These are phyloP conservation scores for Suhomyces prunicola DNA, from an alignment of 805 yeast genomes.

Conservation along the genomic window DNA sequence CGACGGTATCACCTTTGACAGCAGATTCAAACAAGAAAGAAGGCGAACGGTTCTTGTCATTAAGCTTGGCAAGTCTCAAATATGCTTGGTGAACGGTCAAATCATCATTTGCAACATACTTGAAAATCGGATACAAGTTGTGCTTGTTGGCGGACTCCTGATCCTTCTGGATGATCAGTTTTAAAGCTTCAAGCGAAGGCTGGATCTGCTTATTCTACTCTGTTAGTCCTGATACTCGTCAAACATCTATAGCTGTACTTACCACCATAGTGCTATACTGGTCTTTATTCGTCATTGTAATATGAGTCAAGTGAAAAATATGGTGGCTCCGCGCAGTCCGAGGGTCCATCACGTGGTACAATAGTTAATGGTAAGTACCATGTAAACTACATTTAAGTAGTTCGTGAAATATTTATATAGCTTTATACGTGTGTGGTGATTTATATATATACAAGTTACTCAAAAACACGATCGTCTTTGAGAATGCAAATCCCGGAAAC, in stretches of 20 bases:
- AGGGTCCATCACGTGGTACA: neutral
- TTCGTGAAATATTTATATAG: neutral
- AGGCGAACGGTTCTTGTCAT: slow-evolving; percentile 48
- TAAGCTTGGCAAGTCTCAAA: slow-evolving; percentile 71
- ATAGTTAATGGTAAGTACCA: neutral
- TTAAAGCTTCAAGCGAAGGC: slow-evolving; percentile 34
- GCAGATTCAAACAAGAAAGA: slow-evolving; percentile 90
- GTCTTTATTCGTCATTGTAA: neutral
- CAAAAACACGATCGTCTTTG: slow-evolving; percentile 13
- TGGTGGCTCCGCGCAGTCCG: neutral
- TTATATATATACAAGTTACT: neutral
- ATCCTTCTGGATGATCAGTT: slow-evolving; percentile 19
- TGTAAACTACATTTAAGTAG: too few relatives aligned
- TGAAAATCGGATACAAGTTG: slow-evolving; percentile 79
- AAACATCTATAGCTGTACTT: neutral
- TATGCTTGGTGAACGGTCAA: slow-evolving; percentile 90
- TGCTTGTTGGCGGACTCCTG: slow-evolving; percentile 24
- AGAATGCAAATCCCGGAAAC: slow-evolving; percentile 39
- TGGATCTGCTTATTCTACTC: slow-evolving; percentile 26
- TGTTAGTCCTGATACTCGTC: neutral
- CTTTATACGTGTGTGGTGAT: neutral
- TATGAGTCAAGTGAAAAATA: neutral
- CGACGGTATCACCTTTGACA: slow-evolving; percentile 81
- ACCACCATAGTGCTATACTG: neutral
- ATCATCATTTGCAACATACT: slow-evolving; percentile 69